A percentile compares a stretch with the other conserved stretches of the same genome.
phyloP scores from a whole-genome alignment of 768 basidiomycete genomes.

The Epithele typhae region DNA sequence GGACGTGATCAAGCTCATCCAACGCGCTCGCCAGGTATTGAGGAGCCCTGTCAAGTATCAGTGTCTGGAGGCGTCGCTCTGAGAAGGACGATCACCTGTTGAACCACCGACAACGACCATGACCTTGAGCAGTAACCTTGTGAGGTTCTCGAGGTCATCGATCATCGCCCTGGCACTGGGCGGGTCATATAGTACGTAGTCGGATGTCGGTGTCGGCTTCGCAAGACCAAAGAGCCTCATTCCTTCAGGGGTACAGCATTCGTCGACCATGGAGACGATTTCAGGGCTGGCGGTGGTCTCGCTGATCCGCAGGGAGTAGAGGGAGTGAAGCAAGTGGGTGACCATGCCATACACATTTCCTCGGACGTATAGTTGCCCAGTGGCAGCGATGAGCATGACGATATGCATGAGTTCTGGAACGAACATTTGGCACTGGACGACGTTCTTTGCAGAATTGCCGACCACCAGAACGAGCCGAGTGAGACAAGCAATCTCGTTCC shows the following conservation, averaged over 20 bases:
- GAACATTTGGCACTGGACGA: conserved; percentile 68
- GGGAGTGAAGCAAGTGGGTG: conserved; percentile 76
- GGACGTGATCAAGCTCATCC: conserved; percentile 87
- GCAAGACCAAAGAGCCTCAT: conserved; percentile 71
- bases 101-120: conserved; percentile 64
- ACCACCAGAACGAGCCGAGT: conserved; percentile 72
- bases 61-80: conserved; percentile 7
- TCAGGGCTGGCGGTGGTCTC: conserved; percentile 52
- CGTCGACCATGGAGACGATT: conserved; percentile 58
- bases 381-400: conserved; percentile 70
- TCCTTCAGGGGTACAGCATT: conserved; percentile 50
- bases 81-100: conserved; percentile 44
- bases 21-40: conserved; percentile 89
- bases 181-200: conserved; percentile 58
- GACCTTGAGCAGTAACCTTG: conserved; percentile 56
- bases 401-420: conserved; percentile 82
- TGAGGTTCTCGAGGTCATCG: conserved; percentile 63
- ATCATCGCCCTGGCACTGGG: conserved; percentile 50
- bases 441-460: conserved; percentile 60
- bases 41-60: conserved; percentile 47
- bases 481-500: conserved; percentile 79
- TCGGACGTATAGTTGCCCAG: conserved; percentile 69
- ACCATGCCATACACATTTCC: conserved; percentile 79
- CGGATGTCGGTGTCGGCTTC: conserved; percentile 60
- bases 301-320: conserved; percentile 57